Evolutionary conservation across 2,329 filamentous ascomycete genomes (phyloP).

Genomic region (Penicillium rolfsii): DNA sequence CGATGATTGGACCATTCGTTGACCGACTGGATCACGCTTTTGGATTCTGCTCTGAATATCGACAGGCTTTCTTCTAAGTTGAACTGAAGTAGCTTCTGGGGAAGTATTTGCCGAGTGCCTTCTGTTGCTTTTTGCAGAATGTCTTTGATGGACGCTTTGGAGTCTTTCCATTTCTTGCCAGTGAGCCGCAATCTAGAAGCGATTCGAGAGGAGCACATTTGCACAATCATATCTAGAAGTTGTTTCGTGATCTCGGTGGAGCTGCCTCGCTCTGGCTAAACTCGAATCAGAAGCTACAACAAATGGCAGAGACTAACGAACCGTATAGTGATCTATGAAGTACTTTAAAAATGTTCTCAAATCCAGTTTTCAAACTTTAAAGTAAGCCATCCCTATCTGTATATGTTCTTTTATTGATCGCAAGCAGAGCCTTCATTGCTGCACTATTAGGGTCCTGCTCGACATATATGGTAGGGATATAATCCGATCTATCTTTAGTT

Average conservation of each 20-base stretch:
- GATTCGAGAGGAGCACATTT: slow-evolving; percentile 37
- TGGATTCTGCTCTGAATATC: slow-evolving; percentile 26
- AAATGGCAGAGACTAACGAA: slow-evolving; percentile 9
- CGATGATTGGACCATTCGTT: slow-evolving; percentile 34
- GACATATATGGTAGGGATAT: slow-evolving; percentile 43
- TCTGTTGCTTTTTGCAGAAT: slow-evolving; percentile 13
- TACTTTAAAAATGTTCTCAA: slow-evolving; percentile 16
- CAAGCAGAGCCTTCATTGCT: slow-evolving; percentile 35
- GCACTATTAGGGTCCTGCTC: slow-evolving; percentile 25
- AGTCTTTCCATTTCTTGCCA: slow-evolving; percentile 3
- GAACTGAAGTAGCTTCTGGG: slow-evolving; percentile 17
- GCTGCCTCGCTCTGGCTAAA: slow-evolving; percentile 4
- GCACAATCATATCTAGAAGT: slow-evolving; percentile 33
- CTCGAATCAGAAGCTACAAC: slow-evolving; percentile 7
- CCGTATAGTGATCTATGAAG: slow-evolving; percentile 13
- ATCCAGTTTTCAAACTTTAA: background rate
- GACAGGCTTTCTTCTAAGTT: slow-evolving; percentile 11
- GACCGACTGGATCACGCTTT: slow-evolving; percentile 27
- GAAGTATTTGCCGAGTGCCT: slow-evolving; percentile 6
- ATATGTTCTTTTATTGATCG: slow-evolving; percentile 35
- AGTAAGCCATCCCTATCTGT: slow-evolving; percentile 23
- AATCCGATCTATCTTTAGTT: slow-evolving; percentile 31
- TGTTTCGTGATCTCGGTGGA: slow-evolving; percentile 14
- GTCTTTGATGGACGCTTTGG: slow-evolving; percentile 16
- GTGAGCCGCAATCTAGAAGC: slow-evolving; percentile 31